Base-by-base conservation (phyloP, 2,329 filamentous ascomycete species). In the Cylindrodendrum hubeiense region DNA sequence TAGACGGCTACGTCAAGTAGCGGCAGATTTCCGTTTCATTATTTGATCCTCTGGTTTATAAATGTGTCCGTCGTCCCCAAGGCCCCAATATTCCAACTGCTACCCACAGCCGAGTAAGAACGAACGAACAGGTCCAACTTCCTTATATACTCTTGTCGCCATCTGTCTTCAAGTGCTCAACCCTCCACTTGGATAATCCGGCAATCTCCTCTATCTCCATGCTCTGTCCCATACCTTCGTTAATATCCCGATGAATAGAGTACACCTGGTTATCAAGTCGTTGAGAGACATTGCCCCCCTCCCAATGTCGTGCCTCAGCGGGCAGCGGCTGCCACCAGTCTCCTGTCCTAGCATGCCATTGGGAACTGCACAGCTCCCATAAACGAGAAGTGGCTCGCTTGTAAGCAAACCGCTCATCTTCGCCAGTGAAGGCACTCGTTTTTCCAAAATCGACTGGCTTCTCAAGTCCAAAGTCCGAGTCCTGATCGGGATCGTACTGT, bases 371-470 rank as follows among this genome's bases (percentile, higher is more conserved):
- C 76, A 96, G 89, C 79, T 96, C 92, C 93, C 92, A 96, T 3
- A 96, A 81, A n/a, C 93, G 83, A 69, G 90, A 93, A 46, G 89
- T 85, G 2, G 93, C 93, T 24, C 93, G 85, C 78, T 93, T 93
- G 71, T 94, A 95, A 0, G 93, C 93, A 76, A 96, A 96, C 13
- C 89, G 84, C 77, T 95, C 93, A 76, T 95, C 93, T 76, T 95
- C 91, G 13, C 93, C 93, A 0, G 91, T 95, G 73, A 95, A 92
- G 0, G 87, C 89, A 12, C 85, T 82, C 0, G 90, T 86, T 67
- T 90, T 89, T 53, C 84, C 87, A 74, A 95, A 96, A 74, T 95
- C 87, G n/a, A 87, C 78, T 9, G 43, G 74, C 43, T 72, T 72
- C 68, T 78, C 79, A 55, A 80, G 76, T 15, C 81, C 83, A 69